A percentile compares a stretch with the other conserved stretches of the same genome.
Evolutionary conservation across 139 green algal genomes (phyloP).

Genomic region (Desmodesmus armatus): DNA sequence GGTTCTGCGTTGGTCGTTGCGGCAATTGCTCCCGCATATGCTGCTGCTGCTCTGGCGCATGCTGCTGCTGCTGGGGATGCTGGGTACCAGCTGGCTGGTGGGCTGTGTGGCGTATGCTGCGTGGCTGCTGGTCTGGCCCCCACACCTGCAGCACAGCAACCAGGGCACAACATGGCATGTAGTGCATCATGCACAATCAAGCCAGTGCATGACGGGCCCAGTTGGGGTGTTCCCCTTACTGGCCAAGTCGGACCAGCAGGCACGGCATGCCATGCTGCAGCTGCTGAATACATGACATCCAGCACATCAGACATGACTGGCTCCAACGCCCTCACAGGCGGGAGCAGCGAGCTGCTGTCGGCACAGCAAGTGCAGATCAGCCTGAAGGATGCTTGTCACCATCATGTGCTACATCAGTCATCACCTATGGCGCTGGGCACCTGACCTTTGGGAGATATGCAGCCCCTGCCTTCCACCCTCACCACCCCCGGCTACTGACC

Average conservation of each 20-base stretch:
- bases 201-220: background rate
- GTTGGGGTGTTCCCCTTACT: background rate
- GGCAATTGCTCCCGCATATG: background rate
- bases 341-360: background rate
- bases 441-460: background rate
- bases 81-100: conserved; percentile 19
- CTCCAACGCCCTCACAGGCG: too few relatives aligned
- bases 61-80: conserved; percentile 7
- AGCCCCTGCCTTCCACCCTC: background rate
- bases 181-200: background rate
- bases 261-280: background rate
- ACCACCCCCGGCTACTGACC: too few relatives aligned
- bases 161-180: background rate
- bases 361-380: background rate
- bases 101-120: background rate
- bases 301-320: background rate
- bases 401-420: background rate
- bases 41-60: background rate
- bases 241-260: background rate
- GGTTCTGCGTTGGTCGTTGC: background rate
- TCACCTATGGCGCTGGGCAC: background rate
- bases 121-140: background rate
- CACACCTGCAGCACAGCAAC: conserved; percentile 2
- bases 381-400: background rate
- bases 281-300: background rate